Base-by-base conservation (phyloP, 805 yeast species). In the Teunomyces barrocoloradensis region DNA sequence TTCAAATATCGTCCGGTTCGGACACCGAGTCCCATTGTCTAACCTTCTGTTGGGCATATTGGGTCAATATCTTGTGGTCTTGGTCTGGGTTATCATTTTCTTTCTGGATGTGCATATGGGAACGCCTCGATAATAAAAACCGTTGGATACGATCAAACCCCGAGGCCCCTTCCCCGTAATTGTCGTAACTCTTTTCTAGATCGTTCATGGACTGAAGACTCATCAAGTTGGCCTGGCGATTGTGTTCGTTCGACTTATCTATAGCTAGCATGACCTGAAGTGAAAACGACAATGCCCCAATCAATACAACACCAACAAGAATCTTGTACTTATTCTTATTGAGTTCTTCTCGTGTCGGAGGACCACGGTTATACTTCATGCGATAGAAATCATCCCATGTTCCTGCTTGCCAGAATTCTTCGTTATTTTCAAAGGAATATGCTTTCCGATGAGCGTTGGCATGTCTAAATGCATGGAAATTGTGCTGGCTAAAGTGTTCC, bases 361-460 rank as follows among this genome's bases (percentile, higher is more conserved):
- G 74, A 15, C 50, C 45, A 21, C 72, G 53, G 28, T 67, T 58
- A 47, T 68, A 64, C 56, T 62, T 63, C 70, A 74, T 68, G 35
- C 64, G 58, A 70, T 80, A 77, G 58, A 74, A 76, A 48, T 82
- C 87, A 52, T 81, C 85, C 87, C 87, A 81, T 0, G 78, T 78
- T 0, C 82, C 82, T 0, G 87, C 85, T 42, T 69, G 77, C 81
- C 84, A 80, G 60, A 82, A 82, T 30, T 67, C 66, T 46, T 74
- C 76, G 52, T 69, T 66, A 30, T 60, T 57, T 2, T 63, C 49
- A 50, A 66, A 71, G 30, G 56, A 47, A 51, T 68, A 66, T 38
- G 59, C 49, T 33, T 42, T 51, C n/a, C 75, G 59, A 45, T 70
- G 71, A 27, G 72, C 68, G 50, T 71, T 66, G 11, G 75, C 75